phyloP scores from a whole-genome alignment of 2,329 filamentous ascomycete genomes.

The Colletotrichum liaoningense region DNA sequence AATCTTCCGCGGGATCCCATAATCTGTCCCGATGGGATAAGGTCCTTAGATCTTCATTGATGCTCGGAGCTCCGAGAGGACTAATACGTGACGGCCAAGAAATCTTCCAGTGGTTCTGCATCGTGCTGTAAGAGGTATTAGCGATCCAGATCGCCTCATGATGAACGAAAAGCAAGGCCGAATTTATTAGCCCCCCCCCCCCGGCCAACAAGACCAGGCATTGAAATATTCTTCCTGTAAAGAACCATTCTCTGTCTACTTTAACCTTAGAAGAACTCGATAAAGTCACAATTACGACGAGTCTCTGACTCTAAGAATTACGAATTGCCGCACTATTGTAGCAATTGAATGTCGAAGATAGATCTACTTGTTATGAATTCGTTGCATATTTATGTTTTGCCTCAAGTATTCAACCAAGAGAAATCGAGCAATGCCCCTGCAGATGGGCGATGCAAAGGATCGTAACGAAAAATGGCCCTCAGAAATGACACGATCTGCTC shows the following conservation, averaged over 20 bases:
- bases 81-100: no score
- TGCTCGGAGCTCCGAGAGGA: not conserved
- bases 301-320: no score
- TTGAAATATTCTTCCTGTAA: no score
- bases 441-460: not conserved
- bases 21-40: not conserved
- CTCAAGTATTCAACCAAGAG: not conserved
- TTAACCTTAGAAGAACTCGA: no score
- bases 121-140: not conserved
- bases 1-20: not conserved
- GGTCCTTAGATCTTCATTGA: not conserved
- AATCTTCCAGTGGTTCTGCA: not conserved
- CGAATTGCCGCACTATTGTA: no score
- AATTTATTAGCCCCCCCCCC: no score
- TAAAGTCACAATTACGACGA: no score
- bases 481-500: not conserved
- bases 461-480: constrained; percentile 12
- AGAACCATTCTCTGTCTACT: no score
- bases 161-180: no score
- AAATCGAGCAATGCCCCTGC: not conserved
- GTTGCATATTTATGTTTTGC: not conserved
- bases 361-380: not conserved
- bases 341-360: not conserved
- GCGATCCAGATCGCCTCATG: no score
- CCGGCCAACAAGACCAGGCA: no score